These are phyloP conservation scores for Inonotus hispidus DNA, from an alignment of 1,284 basidiomycete genomes.

Conservation along the genomic window DNA sequence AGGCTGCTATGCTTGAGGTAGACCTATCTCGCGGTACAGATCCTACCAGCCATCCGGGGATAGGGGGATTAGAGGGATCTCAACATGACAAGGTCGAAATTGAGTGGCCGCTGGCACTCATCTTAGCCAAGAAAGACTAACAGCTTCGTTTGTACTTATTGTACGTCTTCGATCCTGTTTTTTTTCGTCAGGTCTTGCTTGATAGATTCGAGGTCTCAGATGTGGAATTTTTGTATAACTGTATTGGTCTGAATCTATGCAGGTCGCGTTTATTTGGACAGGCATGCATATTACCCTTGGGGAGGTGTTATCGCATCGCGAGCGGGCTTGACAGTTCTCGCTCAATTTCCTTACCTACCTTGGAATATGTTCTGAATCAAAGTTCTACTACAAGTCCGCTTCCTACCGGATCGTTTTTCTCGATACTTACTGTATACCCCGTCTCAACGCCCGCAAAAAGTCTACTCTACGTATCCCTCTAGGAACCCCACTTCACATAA, in stretches of 20 bases:
- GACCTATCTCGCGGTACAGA: conserved; percentile 23
- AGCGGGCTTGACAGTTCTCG: too few relatives aligned
- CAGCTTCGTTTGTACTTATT: background rate
- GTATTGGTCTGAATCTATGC: too few relatives aligned
- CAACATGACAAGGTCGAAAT: conserved; percentile 44
- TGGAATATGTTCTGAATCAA: too few relatives aligned
- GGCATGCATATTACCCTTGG: too few relatives aligned
- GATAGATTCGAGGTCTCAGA: too few relatives aligned
- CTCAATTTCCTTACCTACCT: too few relatives aligned
- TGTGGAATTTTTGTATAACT: too few relatives aligned
- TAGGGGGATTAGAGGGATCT: background rate
- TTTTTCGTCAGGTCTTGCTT: too few relatives aligned
- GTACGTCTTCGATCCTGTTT: too few relatives aligned
- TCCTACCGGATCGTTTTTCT: background rate
- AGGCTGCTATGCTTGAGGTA: conserved; percentile 35
- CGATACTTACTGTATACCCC: conserved; percentile 6
- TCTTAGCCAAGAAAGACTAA: conserved; percentile 43
- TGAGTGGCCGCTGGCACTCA: conserved; percentile 69
- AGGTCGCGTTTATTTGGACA: too few relatives aligned
- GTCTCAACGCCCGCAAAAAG: conserved; percentile 12
- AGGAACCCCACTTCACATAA: conserved; percentile 15
- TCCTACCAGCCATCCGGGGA: background rate
- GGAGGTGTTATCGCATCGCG: too few relatives aligned
- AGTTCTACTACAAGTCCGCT: too few relatives aligned
- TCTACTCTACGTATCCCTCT: conserved; percentile 19